Base-by-base conservation (phyloP, 139 green algal species). In the Asterochloris sp. region DNA sequence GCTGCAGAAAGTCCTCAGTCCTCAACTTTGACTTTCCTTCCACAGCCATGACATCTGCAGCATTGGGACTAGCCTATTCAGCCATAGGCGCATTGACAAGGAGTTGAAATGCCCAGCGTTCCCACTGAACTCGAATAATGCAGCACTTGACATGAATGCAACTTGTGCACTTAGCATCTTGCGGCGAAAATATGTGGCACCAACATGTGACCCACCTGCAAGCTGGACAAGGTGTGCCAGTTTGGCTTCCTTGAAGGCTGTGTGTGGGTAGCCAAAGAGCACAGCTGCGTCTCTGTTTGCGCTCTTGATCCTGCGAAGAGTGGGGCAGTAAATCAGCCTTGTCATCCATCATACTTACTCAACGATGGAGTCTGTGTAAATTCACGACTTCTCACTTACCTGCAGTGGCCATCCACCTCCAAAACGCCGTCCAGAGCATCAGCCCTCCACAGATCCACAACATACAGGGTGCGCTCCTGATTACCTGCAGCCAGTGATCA, bases 321-420 rank as follows among this genome's bases (percentile, higher is more conserved):
- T 54, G 6, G 38, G 38, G 38, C 38, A 54, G 38, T 54, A 6
- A 54, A 6, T 54, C 38, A 54, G 38, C n/a, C n/a, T n/a, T n/a
- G n/a, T 54, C 38, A 54, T 54, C 38, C 4, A 54, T 54, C 6
- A n/a, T 6, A 54, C 6, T 54, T 54, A 6, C 38, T 54, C 38
- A 54, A 54, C 6, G 38, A 54, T 54, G 6, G 6, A 54, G 38
- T 6, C 38, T 54, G 38, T 54, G 38, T 54, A 2, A 10, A 10
- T 54, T 6, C 38, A 54, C 38, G 4, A 54, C 38, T 10, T 54
- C 38, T 54, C n/a, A 54, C 38, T 54, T 54, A 54, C 38, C 38
- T 80, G 76, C 76, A 80, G 76, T 80, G 67, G 54, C 76, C 76
- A 54, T 80, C 76, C 23, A 80, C 76, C 28, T 80, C 76, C 76